phyloP scores from a whole-genome alignment of 495 filamentous ascomycete species.

The Xylaria sp. region DNA sequence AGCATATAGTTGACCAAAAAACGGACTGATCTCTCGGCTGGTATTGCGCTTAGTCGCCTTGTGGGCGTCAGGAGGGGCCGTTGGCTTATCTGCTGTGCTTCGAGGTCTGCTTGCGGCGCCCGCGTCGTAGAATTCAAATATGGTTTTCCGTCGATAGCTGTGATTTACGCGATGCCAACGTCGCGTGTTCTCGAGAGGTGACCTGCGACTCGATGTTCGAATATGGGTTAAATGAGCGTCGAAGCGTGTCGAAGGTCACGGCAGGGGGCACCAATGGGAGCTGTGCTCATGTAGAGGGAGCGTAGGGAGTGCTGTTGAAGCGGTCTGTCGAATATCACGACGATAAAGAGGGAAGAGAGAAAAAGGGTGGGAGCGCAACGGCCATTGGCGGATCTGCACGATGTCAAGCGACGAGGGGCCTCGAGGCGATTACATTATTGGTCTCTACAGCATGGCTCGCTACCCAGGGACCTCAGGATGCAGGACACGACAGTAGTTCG shows the following conservation, averaged over 20 bases:
- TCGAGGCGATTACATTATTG: conserved; percentile 11
- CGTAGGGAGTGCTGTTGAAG: conserved; percentile 24
- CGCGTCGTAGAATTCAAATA: conserved; percentile 3
- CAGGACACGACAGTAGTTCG: background rate
- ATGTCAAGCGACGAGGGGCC: conserved; percentile 17
- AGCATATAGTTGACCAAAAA: conserved; percentile 7
- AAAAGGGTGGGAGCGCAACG: background rate
- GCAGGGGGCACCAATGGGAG: background rate
- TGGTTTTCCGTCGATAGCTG: background rate
- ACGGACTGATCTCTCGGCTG: background rate
- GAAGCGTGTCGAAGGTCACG: conserved; percentile 11
- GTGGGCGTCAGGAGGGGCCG: background rate
- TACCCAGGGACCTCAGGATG: background rate
- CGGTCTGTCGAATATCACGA: conserved; percentile 28
- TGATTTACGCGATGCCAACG: conserved; percentile 8
- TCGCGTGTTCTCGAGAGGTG: conserved; percentile 9
- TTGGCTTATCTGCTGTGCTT: background rate
- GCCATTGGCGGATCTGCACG: conserved; percentile 8
- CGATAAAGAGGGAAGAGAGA: conserved; percentile 17
- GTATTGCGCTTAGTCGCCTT: background rate
- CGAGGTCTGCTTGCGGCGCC: background rate
- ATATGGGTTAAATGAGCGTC: conserved; percentile 15
- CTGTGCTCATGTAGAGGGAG: background rate
- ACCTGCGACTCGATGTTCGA: background rate
- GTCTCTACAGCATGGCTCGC: background rate